A percentile compares a stretch with the other conserved stretches of the same genome.
phyloP scores from a whole-genome alignment of 495 filamentous ascomycete genomes.

The Neurospora sp. region DNA sequence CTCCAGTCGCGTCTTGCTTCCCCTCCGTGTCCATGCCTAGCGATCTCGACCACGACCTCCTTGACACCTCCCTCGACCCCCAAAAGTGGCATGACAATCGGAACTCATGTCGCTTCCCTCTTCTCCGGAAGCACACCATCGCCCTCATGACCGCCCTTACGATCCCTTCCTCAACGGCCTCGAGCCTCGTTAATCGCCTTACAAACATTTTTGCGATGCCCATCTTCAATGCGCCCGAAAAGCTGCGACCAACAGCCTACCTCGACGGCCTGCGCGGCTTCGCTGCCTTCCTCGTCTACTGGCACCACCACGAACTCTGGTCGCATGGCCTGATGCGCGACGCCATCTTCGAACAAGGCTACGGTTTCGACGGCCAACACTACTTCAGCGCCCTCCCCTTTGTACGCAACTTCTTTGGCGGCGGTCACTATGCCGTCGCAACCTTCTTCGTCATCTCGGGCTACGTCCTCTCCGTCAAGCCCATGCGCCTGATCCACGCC shows the following conservation, averaged over 20 bases:
- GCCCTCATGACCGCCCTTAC: not conserved
- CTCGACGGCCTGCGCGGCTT: constrained; percentile 39
- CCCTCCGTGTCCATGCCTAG: not conserved
- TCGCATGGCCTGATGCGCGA: constrained; percentile 16
- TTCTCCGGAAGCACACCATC: not conserved
- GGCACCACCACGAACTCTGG: constrained; percentile 38
- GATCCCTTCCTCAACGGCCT: not conserved
- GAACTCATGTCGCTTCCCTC: not conserved
- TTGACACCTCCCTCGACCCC: not conserved
- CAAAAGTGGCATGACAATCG: not conserved
- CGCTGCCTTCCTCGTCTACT: constrained; percentile 38
- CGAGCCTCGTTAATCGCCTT: not conserved
- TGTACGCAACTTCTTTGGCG: constrained; percentile 31
- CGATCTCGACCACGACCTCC: not conserved
- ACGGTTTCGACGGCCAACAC: constrained; percentile 23
- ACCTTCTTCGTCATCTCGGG: constrained; percentile 41
- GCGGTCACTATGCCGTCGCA: constrained; percentile 45
- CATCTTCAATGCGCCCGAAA: constrained; percentile 2
- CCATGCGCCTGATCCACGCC: constrained; percentile 38
- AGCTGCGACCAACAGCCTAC: constrained; percentile 31
- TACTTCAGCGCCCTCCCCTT: constrained; percentile 30
- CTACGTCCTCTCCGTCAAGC: constrained; percentile 43
- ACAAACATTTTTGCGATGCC: not conserved
- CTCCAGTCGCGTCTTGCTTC: not conserved
- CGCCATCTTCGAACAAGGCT: constrained; percentile 23